Evolutionary conservation across 192 early-diverging fungal species (phyloP).

Genomic region (Dissophora globulifera): DNA sequence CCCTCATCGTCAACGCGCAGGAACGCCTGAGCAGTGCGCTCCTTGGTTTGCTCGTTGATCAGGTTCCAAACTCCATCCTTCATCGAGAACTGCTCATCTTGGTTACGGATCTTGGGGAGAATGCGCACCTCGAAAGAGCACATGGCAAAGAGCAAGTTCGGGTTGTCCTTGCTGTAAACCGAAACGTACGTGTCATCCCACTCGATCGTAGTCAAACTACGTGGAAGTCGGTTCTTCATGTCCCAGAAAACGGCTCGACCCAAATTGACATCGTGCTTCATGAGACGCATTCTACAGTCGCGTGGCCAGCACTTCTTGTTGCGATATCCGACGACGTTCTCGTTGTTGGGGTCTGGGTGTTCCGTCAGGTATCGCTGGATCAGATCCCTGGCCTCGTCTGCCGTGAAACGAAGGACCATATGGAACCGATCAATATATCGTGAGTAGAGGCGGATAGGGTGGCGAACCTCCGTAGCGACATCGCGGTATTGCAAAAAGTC

Average conservation of each 20-base stretch:
- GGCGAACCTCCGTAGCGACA: constrained; percentile 89
- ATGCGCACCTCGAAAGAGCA: constrained; percentile 97
- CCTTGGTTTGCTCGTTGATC: constrained; percentile 96
- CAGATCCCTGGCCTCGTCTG: constrained; percentile 93
- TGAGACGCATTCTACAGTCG: constrained; percentile 98
- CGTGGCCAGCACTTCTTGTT: constrained; percentile 98
- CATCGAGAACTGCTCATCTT: constrained; percentile 89
- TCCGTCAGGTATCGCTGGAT: constrained; percentile 98
- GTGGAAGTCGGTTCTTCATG: constrained; percentile 96
- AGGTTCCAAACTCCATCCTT: constrained; percentile 93
- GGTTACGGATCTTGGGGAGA: constrained; percentile 88
- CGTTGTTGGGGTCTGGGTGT: constrained; percentile 98
- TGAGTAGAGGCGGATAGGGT: constrained; percentile 96
- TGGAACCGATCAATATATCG: constrained; percentile 95
- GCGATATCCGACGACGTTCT: constrained; percentile 98
- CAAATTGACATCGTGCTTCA: constrained; percentile 98
- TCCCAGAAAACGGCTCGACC: constrained; percentile 99
- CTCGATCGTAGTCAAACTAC: constrained; percentile 96
- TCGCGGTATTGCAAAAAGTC: constrained; percentile 98
- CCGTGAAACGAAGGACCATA: constrained; percentile 93
- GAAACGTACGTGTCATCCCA: constrained; percentile 98
- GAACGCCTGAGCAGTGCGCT: constrained; percentile 97
- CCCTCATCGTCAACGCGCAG: constrained; percentile 96
- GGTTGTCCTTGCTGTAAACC: constrained; percentile 98
- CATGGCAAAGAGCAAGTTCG: constrained; percentile 93